Percentiles rank a stretch among this genome's conserved stretches.
Conservation (phyloP, 345 rosid species). For the Salix viminalis region DNA sequence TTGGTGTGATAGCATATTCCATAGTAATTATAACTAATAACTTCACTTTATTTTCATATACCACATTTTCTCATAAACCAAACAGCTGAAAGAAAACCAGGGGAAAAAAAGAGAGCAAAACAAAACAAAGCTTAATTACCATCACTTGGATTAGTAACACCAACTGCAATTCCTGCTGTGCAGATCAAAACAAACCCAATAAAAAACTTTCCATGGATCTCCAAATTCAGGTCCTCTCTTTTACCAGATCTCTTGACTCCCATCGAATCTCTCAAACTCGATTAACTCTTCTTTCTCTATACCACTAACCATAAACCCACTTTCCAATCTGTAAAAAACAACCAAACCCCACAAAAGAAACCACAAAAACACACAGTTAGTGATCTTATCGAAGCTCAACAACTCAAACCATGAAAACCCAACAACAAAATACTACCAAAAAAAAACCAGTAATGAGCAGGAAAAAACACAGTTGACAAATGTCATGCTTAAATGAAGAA, state of each 20-base stretch:
- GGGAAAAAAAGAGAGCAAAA: neutral
- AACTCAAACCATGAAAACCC: neutral
- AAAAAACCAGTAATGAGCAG: neutral
- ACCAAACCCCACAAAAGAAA: neutral
- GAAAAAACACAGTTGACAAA: conserved; percentile 11
- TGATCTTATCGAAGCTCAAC: conserved; percentile 11
- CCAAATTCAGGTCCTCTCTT: conserved; percentile 29
- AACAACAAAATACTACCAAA: conserved; percentile 15
- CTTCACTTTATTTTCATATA: neutral
- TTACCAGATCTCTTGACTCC: conserved; percentile 49
- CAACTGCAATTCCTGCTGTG: conserved; percentile 45
- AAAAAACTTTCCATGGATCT: conserved; percentile 43
- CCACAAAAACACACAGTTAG: conserved; percentile 13
- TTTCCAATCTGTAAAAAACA: conserved; percentile 38
- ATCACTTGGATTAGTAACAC: conserved; percentile 65
- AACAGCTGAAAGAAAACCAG: neutral
- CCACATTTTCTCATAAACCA: conserved; percentile 9
- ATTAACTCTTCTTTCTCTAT: conserved; percentile 12
- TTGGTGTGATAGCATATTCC: neutral
- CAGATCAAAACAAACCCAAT: conserved; percentile 55
- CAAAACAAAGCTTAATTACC: conserved; percentile 38
- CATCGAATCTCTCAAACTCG: conserved; percentile 40
- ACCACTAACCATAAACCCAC: conserved; percentile 31
- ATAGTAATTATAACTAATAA: neutral
- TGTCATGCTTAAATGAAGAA: neutral